phyloP scores from a whole-genome alignment of 1,284 basidiomycete species.

The Irpex lacteus region DNA sequence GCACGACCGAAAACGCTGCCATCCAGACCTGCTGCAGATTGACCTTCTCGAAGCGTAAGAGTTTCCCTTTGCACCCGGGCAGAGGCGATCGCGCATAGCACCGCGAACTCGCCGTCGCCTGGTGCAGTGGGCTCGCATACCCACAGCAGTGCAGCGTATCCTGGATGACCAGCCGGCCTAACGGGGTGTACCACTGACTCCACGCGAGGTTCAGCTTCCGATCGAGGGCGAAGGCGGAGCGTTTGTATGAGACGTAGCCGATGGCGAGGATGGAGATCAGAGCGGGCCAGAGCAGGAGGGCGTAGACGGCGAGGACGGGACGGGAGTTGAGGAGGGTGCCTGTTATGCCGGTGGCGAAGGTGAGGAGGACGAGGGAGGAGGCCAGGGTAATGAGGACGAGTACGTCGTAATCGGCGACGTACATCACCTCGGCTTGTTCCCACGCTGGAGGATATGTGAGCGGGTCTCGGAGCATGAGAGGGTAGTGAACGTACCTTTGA shows the following conservation, averaged over 20 bases:
- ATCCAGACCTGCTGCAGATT: constrained; percentile 56
- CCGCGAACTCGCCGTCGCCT: constrained; percentile 54
- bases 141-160: constrained; percentile 72
- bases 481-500: constrained; percentile 49
- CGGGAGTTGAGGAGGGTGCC: constrained; percentile 75
- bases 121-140: constrained; percentile 64
- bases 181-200: constrained; percentile 60
- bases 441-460: constrained; percentile 35
- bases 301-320: constrained; percentile 69
- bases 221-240: constrained; percentile 66
- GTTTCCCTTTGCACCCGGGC: constrained; percentile 69
- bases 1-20: constrained; percentile 62
- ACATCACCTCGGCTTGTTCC: constrained; percentile 50
- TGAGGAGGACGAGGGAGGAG: constrained; percentile 54
- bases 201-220: constrained; percentile 73
- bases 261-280: constrained; percentile 62
- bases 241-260: constrained; percentile 72
- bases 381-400: constrained; percentile 64
- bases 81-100: constrained; percentile 68
- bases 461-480: constrained; percentile 4
- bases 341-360: constrained; percentile 62
- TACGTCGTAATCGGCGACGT: constrained; percentile 53
- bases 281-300: constrained; percentile 68
- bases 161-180: constrained; percentile 63
- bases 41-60: constrained; percentile 57